These are phyloP conservation scores for Rhizopogon rudus DNA, from an alignment of 768 basidiomycete genomes.

Conservation along the genomic window DNA sequence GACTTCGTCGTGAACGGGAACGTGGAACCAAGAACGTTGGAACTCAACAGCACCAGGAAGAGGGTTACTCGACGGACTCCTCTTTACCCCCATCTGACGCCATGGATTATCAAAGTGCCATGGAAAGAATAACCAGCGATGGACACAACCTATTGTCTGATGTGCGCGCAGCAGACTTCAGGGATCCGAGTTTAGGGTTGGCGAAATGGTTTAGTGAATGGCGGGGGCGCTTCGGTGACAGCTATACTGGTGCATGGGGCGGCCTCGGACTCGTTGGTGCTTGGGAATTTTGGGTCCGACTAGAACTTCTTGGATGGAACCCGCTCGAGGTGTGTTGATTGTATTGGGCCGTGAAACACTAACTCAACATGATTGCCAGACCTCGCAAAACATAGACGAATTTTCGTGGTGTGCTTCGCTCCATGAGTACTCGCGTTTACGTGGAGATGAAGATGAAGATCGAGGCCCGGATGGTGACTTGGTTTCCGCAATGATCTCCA, in stretches of 20 bases:
- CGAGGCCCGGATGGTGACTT: slow-evolving; percentile 68
- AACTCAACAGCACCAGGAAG: slow-evolving; percentile 35
- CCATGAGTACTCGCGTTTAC: slow-evolving; percentile 61
- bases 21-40: slow-evolving; percentile 21
- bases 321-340: slow-evolving; percentile 61
- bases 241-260: slow-evolving; percentile 85
- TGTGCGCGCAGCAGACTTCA: slow-evolving; percentile 81
- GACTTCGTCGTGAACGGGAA: slow-evolving; percentile 35
- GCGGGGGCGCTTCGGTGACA: slow-evolving; percentile 74
- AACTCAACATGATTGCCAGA: slow-evolving; percentile 29
- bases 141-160: slow-evolving; percentile 66
- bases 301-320: slow-evolving; percentile 87
- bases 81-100: slow-evolving; percentile 62
- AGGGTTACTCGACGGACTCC: slow-evolving; percentile 87
- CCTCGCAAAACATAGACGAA: slow-evolving; percentile 56
- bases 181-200: slow-evolving; percentile 71
- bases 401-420: slow-evolving; percentile 83
- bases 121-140: slow-evolving; percentile 45
- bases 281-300: slow-evolving; percentile 93
- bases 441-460: slow-evolving; percentile 38
- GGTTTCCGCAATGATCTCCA: slow-evolving; percentile 84
- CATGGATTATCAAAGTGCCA: slow-evolving; percentile 62
- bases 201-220: slow-evolving; percentile 63
- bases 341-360: not conserved
- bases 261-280: slow-evolving; percentile 81